Conservation (phyloP, 2,329 filamentous ascomycete species). For the Gliomastix tumulicola region DNA sequence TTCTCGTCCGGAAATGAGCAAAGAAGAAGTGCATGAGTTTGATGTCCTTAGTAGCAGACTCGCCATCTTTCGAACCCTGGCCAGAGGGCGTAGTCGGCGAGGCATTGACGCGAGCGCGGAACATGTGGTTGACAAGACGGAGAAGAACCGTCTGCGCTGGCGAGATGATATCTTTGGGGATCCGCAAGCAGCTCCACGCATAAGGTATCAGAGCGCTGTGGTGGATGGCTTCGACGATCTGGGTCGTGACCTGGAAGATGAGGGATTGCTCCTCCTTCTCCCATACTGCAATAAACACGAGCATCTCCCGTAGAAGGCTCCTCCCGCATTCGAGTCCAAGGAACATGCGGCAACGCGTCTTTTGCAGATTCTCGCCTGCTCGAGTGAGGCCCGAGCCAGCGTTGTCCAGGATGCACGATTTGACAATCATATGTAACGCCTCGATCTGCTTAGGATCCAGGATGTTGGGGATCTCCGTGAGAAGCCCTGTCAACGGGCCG, state of each 20-base stretch:
- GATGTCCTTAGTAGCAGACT: slow-evolving; percentile 41
- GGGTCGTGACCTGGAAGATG: slow-evolving; percentile 93
- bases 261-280: slow-evolving; percentile 88
- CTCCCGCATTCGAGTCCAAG: slow-evolving; percentile 85
- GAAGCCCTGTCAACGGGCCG: slow-evolving; percentile 71
- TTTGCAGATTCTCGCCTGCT: slow-evolving; percentile 77
- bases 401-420: slow-evolving; percentile 87
- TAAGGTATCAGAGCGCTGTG: slow-evolving; percentile 86
- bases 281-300: slow-evolving; percentile 97
- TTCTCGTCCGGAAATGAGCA: slow-evolving; percentile 83
- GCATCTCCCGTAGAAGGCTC: slow-evolving; percentile 79
- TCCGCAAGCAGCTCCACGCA: slow-evolving; percentile 84
- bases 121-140: slow-evolving; percentile 84
- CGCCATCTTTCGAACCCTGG: slow-evolving; percentile 43
- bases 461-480: slow-evolving; percentile 92
- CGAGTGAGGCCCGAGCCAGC: slow-evolving; percentile 61
- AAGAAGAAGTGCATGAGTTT: slow-evolving; percentile 82
- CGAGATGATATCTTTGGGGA: slow-evolving; percentile 93
- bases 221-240: slow-evolving; percentile 90
- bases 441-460: slow-evolving; percentile 93
- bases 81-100: slow-evolving; percentile 32
- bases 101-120: slow-evolving; percentile 45
- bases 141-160: slow-evolving; percentile 91
- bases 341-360: slow-evolving; percentile 82
- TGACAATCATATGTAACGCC: slow-evolving; percentile 93